Evolutionary conservation across 2,329 filamentous ascomycete genomes (phyloP).

Genomic region (Huntiella decipiens): DNA sequence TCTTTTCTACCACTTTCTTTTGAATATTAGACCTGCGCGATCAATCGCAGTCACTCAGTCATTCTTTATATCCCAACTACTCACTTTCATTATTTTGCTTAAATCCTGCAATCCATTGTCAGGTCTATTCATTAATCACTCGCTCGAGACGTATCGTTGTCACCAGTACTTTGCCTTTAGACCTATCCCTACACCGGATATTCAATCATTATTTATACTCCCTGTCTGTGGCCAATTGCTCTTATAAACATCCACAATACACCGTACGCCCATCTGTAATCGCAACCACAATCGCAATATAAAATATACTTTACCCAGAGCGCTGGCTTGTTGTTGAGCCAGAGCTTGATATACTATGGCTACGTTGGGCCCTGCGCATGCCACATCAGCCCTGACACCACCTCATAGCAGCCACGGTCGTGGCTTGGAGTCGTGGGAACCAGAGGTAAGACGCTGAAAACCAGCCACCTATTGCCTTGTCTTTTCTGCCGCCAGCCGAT

Average conservation of each 20-base stretch:
- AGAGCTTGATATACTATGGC: constrained; percentile 6
- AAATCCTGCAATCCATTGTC: too few relatives aligned
- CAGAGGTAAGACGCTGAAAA: constrained; percentile 1
- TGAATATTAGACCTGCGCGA: too few relatives aligned
- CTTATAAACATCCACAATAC: background rate
- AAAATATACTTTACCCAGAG: background rate
- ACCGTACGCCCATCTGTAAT: background rate
- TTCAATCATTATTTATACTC: background rate
- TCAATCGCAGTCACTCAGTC: too few relatives aligned
- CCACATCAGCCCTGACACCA: constrained; percentile 8
- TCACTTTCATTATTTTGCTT: too few relatives aligned
- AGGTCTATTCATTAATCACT: too few relatives aligned
- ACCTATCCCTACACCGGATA: background rate
- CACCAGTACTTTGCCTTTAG: too few relatives aligned
- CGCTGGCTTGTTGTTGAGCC: constrained; percentile 1
- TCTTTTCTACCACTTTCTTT: too few relatives aligned
- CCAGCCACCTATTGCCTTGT: background rate
- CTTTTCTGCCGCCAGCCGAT: background rate
- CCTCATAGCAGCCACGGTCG: constrained; percentile 9
- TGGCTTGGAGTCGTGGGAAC: constrained; percentile 4
- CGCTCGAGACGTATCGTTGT: too few relatives aligned
- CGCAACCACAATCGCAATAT: too few relatives aligned
- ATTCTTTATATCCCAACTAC: too few relatives aligned
- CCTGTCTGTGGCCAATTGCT: background rate
- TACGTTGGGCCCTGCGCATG: constrained; percentile 4